Evolutionary conservation across 2,329 filamentous ascomycete genomes (phyloP), one percentile per base, ranked within the genome.

Genomic region (Phoma sp.): DNA sequence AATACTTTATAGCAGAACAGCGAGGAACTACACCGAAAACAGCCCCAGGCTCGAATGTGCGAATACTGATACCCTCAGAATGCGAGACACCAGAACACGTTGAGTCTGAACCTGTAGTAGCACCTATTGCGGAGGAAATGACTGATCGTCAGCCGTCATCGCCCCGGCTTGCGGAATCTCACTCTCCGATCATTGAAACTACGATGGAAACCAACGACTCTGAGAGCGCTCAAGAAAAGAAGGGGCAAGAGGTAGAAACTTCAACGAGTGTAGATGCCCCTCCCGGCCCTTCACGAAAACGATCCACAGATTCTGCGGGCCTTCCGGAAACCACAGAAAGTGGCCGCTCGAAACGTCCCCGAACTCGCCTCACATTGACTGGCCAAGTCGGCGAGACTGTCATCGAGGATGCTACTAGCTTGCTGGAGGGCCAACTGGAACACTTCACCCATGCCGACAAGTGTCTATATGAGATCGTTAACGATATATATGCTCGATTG

Each of bases 251-350:
- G n/a, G 37, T 24, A 8, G 53, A 55, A 0, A 47, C 60, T 1
- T 38, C 55, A n/a, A 45, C 59, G 22, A 55, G 57, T 1, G 41
- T 60, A 25, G 79, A 77, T 47, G 60, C 59, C 42, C 69, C 76
- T n/a, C 72, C 66, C 42, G 65, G 73, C 4, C 75, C 75, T 9
- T 78, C 78, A 22, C 79, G 85, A 18, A 88, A 88, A 69, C 78
- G 86, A 52, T 87, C 85, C 2, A 83, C 82, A 11, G 82, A 86
- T 46, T 83, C 82, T 18, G 82, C 84, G 43, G 83, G 82, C 8
- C 77, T 86, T 25, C 79, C 84, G 2, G 86, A 87, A 46, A 78
- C 77, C 10, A 75, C 75, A 10, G 85, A 87, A 56, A 82, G 82
- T 44, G 79, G 80, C 18, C 79, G 85, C 42, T 87, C 85, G 67